Evolutionary conservation across 345 rosid genomes (phyloP), one percentile per base, ranked within the genome.

Genomic region (Brassica rapa): DNA sequence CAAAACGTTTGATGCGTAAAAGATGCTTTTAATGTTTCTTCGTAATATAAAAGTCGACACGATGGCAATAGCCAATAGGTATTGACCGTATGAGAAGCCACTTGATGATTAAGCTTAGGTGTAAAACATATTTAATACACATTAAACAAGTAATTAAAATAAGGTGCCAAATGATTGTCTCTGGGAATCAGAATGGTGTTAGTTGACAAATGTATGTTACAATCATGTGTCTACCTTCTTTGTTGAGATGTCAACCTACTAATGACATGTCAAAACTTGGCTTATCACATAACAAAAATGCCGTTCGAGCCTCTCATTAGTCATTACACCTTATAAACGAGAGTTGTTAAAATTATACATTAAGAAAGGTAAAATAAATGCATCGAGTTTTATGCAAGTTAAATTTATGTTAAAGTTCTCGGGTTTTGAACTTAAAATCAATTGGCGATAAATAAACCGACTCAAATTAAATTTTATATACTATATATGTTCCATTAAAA

Each of bases 121-220:
- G 70, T 37, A 30, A 46, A 62, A 43, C 62, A 73, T 46, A 73
- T 24, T 53, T 3, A 39, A 75, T 11, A 67, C 60, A 68, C 39
- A 75, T 19, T 63, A 75, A 57, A 57, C 11, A 35, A 16, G 55
- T 64, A 25, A 35, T 37, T 4, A 62, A 69, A 25, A 7, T 63
- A 78, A 78, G 72, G 76, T 71, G 77, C 8, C 71, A 71, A 65
- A 71, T 77, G 76, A 77, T 71, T 71, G 76, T 77, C 81, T 55
- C 71, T 64, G 71, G n/a, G 63, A 61, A 75, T 63, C 7, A 0
- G 65, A 64, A 55, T 71, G 71, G 71, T 64, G 72, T 66, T 72
- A 72, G 81, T 77, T 77, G 77, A 72, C 72, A 64, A 64, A 71
- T 78, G 62, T 64, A 72, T 65, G 81, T 71, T 72, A 55, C 68